phyloP scores from a whole-genome alignment of 257 asterid genomes.

The Fraxinus excelsior region DNA sequence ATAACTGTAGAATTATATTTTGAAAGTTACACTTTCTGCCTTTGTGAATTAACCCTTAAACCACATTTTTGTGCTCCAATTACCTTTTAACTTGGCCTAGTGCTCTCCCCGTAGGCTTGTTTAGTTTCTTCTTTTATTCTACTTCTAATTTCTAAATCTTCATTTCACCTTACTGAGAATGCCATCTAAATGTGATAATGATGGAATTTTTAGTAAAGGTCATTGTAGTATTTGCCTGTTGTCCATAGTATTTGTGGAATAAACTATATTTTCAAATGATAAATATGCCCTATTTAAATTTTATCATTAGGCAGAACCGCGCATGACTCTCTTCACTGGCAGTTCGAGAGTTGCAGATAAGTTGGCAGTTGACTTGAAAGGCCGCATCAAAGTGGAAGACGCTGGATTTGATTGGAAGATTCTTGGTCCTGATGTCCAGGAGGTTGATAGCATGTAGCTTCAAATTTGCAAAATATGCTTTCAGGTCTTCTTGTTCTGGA shows the following conservation, averaged over 20 bases:
- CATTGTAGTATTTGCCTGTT: background rate
- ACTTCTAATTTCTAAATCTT: background rate
- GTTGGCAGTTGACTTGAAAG: constrained; percentile 76
- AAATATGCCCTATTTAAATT: constrained; percentile 1
- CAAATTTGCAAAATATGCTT: background rate
- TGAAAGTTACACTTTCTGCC: background rate
- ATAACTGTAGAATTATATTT: background rate
- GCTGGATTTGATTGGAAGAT: constrained; percentile 99
- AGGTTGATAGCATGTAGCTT: constrained; percentile 43
- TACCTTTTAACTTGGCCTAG: background rate
- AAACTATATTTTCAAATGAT: background rate
- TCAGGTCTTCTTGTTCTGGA: too few species aligned
- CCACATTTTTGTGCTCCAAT: background rate
- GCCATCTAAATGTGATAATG: background rate
- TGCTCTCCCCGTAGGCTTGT: background rate
- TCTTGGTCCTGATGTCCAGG: constrained; percentile 93
- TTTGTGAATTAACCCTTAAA: background rate
- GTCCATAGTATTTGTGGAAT: constrained; percentile 1
- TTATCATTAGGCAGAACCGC: constrained; percentile 72
- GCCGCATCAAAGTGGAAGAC: constrained; percentile 86
- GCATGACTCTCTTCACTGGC: constrained; percentile 97
- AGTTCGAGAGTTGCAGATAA: constrained; percentile 95
- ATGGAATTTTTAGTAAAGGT: background rate
- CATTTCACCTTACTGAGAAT: background rate
- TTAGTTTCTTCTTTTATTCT: background rate